Conservation (phyloP, 805 yeast species). For the Candida awuae region DNA sequence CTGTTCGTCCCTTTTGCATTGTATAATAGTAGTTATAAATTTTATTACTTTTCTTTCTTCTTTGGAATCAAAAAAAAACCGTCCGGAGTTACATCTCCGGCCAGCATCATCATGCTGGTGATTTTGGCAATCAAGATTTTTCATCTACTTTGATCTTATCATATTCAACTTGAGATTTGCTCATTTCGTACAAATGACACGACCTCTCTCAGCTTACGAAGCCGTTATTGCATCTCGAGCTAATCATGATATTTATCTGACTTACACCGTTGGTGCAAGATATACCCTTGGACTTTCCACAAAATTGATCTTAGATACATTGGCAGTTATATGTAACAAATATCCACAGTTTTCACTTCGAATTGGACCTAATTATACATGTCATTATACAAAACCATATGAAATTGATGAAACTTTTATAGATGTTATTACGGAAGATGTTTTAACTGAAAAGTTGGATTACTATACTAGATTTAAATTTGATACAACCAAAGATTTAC, state of each 20-base stretch:
- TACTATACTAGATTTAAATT: constrained; percentile 7
- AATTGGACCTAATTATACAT: neutral
- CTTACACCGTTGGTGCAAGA: constrained; percentile 8
- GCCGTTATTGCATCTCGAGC: constrained; percentile 1
- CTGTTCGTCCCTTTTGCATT: too few relatives aligned
- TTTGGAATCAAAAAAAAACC: too few relatives aligned
- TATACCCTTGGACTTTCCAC: neutral
- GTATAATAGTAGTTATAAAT: too few relatives aligned
- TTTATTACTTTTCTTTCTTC: too few relatives aligned
- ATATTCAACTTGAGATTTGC: neutral
- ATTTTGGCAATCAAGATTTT: too few relatives aligned
- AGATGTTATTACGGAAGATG: neutral
- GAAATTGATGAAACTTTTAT: neutral
- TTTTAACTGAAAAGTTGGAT: neutral
- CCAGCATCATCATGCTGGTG: too few relatives aligned
- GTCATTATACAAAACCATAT: neutral
- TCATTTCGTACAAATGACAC: neutral
- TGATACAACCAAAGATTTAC: neutral
- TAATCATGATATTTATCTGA: constrained; percentile 3
- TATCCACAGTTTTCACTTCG: constrained; percentile 11
- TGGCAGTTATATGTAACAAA: constrained; percentile 3
- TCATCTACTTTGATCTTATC: too few relatives aligned
- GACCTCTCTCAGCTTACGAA: constrained; percentile 9
- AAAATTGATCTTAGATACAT: neutral
- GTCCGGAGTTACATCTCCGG: too few relatives aligned